Evolutionary conservation across 2,329 filamentous ascomycete genomes (phyloP).

Genomic region (Neopestalotiopsis rosae): DNA sequence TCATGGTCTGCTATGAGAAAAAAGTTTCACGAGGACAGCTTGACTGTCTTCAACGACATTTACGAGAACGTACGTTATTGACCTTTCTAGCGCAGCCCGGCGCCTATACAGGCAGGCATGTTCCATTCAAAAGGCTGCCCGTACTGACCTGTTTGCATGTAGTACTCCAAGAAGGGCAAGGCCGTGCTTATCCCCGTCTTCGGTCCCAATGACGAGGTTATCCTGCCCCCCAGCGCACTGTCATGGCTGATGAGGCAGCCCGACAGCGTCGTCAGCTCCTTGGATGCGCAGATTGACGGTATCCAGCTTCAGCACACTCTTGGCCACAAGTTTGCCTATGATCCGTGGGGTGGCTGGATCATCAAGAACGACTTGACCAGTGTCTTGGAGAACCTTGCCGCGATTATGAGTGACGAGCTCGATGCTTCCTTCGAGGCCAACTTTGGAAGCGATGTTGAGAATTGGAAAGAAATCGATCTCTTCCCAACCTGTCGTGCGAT

Average conservation of each 20-base stretch:
- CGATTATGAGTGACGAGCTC: constrained; percentile 41
- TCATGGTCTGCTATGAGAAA: constrained; percentile 23
- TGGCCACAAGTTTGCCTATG: constrained; percentile 37
- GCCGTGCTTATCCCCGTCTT: constrained; percentile 47
- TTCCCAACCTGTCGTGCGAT: constrained; percentile 32
- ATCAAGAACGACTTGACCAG: constrained; percentile 43
- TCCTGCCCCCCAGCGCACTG: constrained; percentile 46
- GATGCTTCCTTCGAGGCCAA: constrained; percentile 38
- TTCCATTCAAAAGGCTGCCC: neutral
- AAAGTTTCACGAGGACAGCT: constrained; percentile 26
- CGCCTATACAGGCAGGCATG: no score
- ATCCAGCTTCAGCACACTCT: constrained; percentile 43
- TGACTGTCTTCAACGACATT: constrained; percentile 25
- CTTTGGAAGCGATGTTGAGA: constrained; percentile 39
- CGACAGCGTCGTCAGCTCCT: constrained; percentile 40
- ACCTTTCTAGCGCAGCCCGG: neutral
- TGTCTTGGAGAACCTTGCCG: constrained; percentile 39
- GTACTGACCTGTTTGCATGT: neutral
- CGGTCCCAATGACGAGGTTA: constrained; percentile 44
- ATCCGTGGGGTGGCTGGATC: constrained; percentile 32
- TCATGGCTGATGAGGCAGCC: constrained; percentile 46
- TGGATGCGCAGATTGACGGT: constrained; percentile 43
- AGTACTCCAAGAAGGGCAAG: constrained; percentile 49
- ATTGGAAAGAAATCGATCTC: constrained; percentile 41
- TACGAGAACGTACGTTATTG: constrained; percentile 27